phyloP scores from a whole-genome alignment of 2,329 filamentous ascomycete species.

The Penicillium sp. region DNA sequence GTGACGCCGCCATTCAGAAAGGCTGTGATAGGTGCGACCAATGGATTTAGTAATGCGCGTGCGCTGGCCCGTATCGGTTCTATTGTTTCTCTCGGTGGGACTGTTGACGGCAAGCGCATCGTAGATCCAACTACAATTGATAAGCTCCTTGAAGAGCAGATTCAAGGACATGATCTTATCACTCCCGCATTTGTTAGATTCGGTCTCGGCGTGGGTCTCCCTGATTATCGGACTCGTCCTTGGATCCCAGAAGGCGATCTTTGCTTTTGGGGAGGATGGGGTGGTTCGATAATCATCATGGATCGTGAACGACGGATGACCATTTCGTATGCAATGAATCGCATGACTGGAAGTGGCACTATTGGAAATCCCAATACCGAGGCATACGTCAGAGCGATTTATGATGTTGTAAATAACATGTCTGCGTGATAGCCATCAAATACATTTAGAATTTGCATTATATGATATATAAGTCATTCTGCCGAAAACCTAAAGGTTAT shows the following conservation, averaged over 20 bases:
- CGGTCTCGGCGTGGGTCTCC: conserved; percentile 46
- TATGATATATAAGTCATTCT: background rate
- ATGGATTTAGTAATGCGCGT: conserved; percentile 50
- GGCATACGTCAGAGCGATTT: conserved; percentile 35
- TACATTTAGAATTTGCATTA: background rate
- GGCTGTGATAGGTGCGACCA: conserved; percentile 44
- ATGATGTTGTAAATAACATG: conserved; percentile 20
- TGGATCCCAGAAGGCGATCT: conserved; percentile 34
- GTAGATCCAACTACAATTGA: conserved; percentile 44
- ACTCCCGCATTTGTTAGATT: conserved; percentile 37
- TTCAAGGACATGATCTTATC: conserved; percentile 44
- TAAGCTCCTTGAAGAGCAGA: conserved; percentile 48
- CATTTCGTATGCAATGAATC: conserved; percentile 50
- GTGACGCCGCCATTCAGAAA: conserved; percentile 37
- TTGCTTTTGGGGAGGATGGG: conserved; percentile 50
- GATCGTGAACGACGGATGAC: conserved; percentile 46
- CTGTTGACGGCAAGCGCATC: conserved; percentile 38
- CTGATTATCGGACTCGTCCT: conserved; percentile 24
- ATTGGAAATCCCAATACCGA: conserved; percentile 30
- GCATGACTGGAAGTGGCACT: conserved; percentile 33
- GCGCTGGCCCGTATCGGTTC: conserved; percentile 46
- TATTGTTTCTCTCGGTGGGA: conserved; percentile 35
- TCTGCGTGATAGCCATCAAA: background rate
- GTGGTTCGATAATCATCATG: conserved; percentile 47
- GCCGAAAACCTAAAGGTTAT: background rate